Evolutionary conservation across 2,329 filamentous ascomycete genomes (phyloP), one percentile per base, ranked within the genome.

Genomic region (Ramularia collo-cygni): DNA sequence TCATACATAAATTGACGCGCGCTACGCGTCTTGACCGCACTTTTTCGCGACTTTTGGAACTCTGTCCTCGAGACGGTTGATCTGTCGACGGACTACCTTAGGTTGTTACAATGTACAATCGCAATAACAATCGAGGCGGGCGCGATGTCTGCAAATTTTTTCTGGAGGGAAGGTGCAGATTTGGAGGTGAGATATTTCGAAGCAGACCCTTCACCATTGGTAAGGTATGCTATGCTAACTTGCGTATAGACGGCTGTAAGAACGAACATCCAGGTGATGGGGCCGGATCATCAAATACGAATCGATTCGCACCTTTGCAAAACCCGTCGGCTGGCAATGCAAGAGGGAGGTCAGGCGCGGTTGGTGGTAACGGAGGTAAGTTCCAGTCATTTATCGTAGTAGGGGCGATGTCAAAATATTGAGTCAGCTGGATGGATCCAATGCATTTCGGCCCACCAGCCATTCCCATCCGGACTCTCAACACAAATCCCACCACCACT

Each of bases 91-190:
- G 10, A 24, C 21, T 6, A 24, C n/a, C 29, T 31, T 13, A 28
- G 15, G 35, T 2, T 27, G 31, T 14, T 17, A 27, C 17, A 19
- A 35, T 35, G 31, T 35, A 34, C 30, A 18, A 29, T 27, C 32
- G 26, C 21, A 28, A 40, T 16, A 24, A 10, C 10, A 38, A 38
- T 13, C 21, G 30, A 12, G 26, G 19, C 26, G n/a, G n/a, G n/a
- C 16, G 36, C 29, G 26, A 42, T 19, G 57, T 82, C 40, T 86
- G 82, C 67, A 72, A 63, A 48, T 85, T 76, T 60, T 86, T 71
- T 55, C 72, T 74, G 57, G 71, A 79, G 58, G 80, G 80, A 30
- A 70, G 69, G 47, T 87, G 82, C 67, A 76, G 67, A 54, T 78
- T 74, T 57, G 81, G 81, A 64, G 68, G 79, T 81, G 67, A 48